Percentiles rank a stretch among this genome's conserved stretches.
Conservation (phyloP, 306 rosid genomes). For the Quercus rubra region DNA sequence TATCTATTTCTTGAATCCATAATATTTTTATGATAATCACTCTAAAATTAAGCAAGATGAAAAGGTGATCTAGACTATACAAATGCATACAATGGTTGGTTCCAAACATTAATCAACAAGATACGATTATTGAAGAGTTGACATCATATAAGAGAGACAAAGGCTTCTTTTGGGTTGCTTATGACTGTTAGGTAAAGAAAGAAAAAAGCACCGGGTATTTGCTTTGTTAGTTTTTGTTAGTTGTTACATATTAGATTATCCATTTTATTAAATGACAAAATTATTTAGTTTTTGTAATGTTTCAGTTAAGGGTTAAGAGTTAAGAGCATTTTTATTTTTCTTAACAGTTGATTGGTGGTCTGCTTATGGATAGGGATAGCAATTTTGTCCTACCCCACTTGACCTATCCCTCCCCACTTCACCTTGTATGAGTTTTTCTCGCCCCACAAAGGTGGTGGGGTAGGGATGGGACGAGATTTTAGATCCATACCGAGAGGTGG, state of each 20-base stretch:
- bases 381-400: too few relatives aligned
- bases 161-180: neutral
- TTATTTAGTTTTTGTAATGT: neutral
- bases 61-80: neutral
- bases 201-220: neutral
- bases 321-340: neutral
- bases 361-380: neutral
- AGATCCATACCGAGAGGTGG: accelerated
- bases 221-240: neutral
- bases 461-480: too few relatives aligned
- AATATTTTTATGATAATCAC: neutral
- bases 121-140: neutral
- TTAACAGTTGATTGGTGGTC: neutral
- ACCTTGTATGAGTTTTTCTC: accelerated
- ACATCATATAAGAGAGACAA: neutral
- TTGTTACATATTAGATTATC: neutral
- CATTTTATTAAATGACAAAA: neutral
- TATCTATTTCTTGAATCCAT: too few relatives aligned
- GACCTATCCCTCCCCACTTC: accelerated
- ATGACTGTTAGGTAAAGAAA: neutral
- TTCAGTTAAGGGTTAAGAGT: neutral
- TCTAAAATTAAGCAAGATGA: neutral
- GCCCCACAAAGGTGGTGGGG: too few relatives aligned
- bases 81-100: neutral
- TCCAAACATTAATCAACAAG: neutral